Base-by-base conservation (phyloP, 1,284 basidiomycete genomes). In the Ganoderma leucocontextum region DNA sequence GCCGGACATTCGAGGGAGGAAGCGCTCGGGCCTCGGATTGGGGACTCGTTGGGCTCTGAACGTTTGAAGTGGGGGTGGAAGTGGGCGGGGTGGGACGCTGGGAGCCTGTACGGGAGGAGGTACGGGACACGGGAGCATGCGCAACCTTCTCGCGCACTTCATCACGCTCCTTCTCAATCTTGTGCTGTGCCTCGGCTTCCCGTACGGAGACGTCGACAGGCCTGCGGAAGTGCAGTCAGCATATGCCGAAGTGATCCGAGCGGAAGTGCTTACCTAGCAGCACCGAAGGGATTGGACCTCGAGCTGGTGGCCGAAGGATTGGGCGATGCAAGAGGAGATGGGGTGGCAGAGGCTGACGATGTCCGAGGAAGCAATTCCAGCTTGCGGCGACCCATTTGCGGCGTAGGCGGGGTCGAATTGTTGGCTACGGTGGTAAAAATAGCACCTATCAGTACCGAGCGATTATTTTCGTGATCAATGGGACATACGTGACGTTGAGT, bases 341-440 rank as follows among this genome's bases (percentile, higher is more conserved):
- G 85, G 35, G 84, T 84, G 15, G 86, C 84, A 33, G 92, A 93
- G 4, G 82, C 84, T 60, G 66, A 64, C 80, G 85, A 29, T 44
- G 93, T 85, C 22, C 95, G 90, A 44, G 96, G 95, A 4, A 95
- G 83, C 47, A 97, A 88, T 73, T 95, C 93, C 13, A 97, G 86
- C 78, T 93, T 95, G 70, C 89, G 88, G 60, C 96, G 91, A 67
- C 82, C 82, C 72, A 92, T 82, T 75, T 92, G 93, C 60, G 94
- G 95, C 6, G 92, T 94, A 1, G 94, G 89, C 44, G 92, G 92
- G 53, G 91, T 91, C 17, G 94, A 95, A 67, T 78, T 87, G 69
- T 79, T 89, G 44, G 92, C 90, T 93, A 70, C 35, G 66, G 36
- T 13, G 44, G 42, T 25, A n/a, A 63, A 33, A 55, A 35, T 55